Evolutionary conservation across 2,329 filamentous ascomycete species (phyloP).

Genomic region (Fusarium sp.): DNA sequence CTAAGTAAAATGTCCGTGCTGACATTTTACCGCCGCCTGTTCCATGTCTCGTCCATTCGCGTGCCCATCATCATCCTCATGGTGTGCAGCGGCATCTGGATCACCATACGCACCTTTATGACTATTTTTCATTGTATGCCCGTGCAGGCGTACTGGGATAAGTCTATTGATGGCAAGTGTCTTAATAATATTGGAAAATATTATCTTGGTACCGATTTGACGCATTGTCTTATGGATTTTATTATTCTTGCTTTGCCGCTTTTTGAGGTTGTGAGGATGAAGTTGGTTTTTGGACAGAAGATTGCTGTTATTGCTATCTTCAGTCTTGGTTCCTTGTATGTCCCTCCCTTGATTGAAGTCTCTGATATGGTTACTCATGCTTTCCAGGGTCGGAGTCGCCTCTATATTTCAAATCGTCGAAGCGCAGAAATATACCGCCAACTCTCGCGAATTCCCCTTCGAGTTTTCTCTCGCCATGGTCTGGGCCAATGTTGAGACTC

Average conservation of each 20-base stretch:
- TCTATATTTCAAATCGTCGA: conserved; percentile 33
- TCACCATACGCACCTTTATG: conserved; percentile 41
- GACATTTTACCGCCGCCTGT: conserved; percentile 47
- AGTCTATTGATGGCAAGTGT: conserved; percentile 20
- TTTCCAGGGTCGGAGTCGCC: conserved; percentile 19
- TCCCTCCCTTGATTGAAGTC: fast-evolving
- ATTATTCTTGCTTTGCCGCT: conserved; percentile 27
- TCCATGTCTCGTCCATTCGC: conserved; percentile 42
- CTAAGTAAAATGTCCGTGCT: conserved; percentile 47
- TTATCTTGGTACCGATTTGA: conserved; percentile 29
- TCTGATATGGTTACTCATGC: background rate
- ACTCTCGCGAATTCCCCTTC: conserved; percentile 28
- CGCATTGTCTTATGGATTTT: conserved; percentile 32
- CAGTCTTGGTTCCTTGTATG: conserved; percentile 28
- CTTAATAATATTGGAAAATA: conserved; percentile 11
- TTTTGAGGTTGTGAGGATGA: conserved; percentile 22
- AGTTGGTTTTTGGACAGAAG: conserved; percentile 23
- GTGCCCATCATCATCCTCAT: conserved; percentile 44
- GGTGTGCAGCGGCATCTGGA: conserved; percentile 40
- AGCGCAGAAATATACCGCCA: conserved; percentile 14
- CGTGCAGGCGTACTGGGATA: conserved; percentile 33
- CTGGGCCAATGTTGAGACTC: conserved; percentile 29
- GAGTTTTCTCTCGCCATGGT: conserved; percentile 32
- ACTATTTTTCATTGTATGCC: conserved; percentile 35
- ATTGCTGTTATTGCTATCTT: conserved; percentile 30